Evolutionary conservation across 257 asterid genomes (phyloP).

Genomic region (Solanum chiquidenum): DNA sequence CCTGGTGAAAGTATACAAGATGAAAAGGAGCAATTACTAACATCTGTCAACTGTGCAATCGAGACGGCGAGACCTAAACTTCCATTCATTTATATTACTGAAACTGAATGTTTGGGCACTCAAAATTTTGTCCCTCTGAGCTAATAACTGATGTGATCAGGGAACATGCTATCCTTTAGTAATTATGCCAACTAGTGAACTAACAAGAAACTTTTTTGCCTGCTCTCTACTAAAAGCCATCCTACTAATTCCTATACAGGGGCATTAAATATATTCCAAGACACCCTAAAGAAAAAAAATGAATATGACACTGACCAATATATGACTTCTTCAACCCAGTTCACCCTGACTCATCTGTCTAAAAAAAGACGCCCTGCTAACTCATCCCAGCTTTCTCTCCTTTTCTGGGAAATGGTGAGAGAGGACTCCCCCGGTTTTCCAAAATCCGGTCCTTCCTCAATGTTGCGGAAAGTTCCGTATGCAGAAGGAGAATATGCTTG

Average conservation of each 20-base stretch:
- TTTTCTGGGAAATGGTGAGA: not conserved
- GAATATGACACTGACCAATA: not conserved
- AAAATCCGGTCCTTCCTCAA: conserved; percentile 40
- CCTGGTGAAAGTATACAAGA: not conserved
- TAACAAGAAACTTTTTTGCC: not conserved
- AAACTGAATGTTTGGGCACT: not conserved
- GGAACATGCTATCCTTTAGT: not conserved
- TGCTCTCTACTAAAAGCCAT: not conserved
- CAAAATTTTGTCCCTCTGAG: not conserved
- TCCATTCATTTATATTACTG: not conserved
- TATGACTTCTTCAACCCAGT: not conserved
- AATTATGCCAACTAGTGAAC: not conserved
- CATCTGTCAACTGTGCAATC: not conserved
- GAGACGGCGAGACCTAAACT: not conserved
- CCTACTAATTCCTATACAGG: not conserved
- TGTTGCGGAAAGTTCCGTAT: conserved; percentile 69
- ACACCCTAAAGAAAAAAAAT: not conserved
- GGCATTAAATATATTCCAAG: not conserved
- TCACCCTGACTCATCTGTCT: conserved; percentile 3
- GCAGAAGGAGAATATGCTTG: conserved; percentile 52
- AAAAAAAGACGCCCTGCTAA: conserved; percentile 6
- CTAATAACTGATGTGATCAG: not conserved
- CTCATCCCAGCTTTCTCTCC: conserved; percentile 15
- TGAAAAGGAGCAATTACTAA: not conserved
- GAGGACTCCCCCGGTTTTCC: conserved; percentile 13